Conservation (phyloP, 208 protist species). For the Leishmania amazonensis region DNA sequence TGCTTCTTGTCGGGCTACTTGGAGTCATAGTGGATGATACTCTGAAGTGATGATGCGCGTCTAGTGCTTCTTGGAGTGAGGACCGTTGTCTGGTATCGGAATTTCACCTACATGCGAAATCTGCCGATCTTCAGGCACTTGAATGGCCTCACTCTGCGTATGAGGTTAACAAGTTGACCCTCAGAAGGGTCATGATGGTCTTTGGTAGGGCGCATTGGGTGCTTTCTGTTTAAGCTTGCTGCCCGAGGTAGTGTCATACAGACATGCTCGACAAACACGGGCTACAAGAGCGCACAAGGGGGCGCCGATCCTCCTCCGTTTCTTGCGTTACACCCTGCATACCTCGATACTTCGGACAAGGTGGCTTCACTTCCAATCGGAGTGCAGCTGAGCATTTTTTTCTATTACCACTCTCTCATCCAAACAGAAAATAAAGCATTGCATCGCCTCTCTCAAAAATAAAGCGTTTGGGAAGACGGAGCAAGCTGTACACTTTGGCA, state of each 20-base stretch:
- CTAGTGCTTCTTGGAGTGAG: conserved; percentile 16
- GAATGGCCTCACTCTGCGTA: conserved; percentile 44
- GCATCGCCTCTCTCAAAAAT: background rate
- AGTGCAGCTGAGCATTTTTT: conserved; percentile 4
- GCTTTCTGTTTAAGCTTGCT: conserved; percentile 42
- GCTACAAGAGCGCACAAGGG: conserved; percentile 28
- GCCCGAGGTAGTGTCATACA: conserved; percentile 41
- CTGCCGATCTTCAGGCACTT: conserved; percentile 18
- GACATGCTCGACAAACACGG: conserved; percentile 26
- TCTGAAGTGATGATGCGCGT: conserved; percentile 20
- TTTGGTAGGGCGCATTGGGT: conserved; percentile 12
- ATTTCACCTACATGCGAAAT: conserved; percentile 28
- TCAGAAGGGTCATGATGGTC: conserved; percentile 33
- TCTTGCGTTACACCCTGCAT: conserved; percentile 29
- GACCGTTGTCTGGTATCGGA: conserved; percentile 33
- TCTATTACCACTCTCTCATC: conserved; percentile 16
- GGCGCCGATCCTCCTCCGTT: conserved; percentile 37
- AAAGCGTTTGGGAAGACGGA: background rate
- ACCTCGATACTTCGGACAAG: conserved; percentile 16
- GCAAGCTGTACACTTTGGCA: background rate
- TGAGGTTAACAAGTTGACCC: conserved; percentile 45
- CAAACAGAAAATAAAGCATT: background rate
- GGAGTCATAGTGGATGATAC: conserved; percentile 17
- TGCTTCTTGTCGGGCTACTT: conserved; percentile 31
- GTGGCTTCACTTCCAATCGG: conserved; percentile 24